A percentile compares a stretch with the other conserved stretches of the same genome.
Conservation (phyloP, 2,329 filamentous ascomycete species). For the Alternaria ethzedia region DNA sequence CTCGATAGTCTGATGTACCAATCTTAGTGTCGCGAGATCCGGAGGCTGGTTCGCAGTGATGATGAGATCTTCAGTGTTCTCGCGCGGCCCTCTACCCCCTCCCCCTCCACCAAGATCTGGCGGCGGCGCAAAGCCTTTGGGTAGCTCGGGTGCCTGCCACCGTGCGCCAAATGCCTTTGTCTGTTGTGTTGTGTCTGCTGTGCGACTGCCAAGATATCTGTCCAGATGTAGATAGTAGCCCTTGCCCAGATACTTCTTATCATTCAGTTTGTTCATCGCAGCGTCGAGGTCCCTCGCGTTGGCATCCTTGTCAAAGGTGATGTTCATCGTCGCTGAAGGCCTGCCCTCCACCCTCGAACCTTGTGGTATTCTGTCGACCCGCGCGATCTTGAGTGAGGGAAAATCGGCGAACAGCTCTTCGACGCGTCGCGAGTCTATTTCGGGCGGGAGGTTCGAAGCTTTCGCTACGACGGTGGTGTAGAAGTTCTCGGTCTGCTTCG, state of each 20-base stretch:
- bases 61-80: slow-evolving; percentile 33
- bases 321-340: slow-evolving; percentile 38
- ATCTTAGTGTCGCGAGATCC: slow-evolving; percentile 77
- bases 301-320: slow-evolving; percentile 42
- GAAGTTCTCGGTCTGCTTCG: slow-evolving; percentile 31
- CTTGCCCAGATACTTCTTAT: slow-evolving; percentile 42
- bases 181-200: slow-evolving; percentile 29
- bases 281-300: slow-evolving; percentile 36
- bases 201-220: slow-evolving; percentile 36
- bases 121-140: slow-evolving; percentile 39
- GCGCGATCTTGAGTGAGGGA: slow-evolving; percentile 40
- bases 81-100: slow-evolving; percentile 19
- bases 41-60: slow-evolving; percentile 69
- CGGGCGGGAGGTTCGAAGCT: slow-evolving; percentile 41
- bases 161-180: slow-evolving; percentile 41
- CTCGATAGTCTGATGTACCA: slow-evolving; percentile 90
- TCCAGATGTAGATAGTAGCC: slow-evolving; percentile 46
- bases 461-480: slow-evolving; percentile 40
- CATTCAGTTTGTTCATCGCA: slow-evolving; percentile 41
- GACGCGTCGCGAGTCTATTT: slow-evolving; percentile 29
- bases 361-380: slow-evolving; percentile 36
- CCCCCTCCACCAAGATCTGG: slow-evolving; percentile 34
- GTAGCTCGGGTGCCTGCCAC: slow-evolving; percentile 34
- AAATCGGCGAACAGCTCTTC: slow-evolving; percentile 40
- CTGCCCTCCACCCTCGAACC: slow-evolving; percentile 25